Evolutionary conservation across 805 yeast species (phyloP).

Genomic region (Candida verbasci): DNA sequence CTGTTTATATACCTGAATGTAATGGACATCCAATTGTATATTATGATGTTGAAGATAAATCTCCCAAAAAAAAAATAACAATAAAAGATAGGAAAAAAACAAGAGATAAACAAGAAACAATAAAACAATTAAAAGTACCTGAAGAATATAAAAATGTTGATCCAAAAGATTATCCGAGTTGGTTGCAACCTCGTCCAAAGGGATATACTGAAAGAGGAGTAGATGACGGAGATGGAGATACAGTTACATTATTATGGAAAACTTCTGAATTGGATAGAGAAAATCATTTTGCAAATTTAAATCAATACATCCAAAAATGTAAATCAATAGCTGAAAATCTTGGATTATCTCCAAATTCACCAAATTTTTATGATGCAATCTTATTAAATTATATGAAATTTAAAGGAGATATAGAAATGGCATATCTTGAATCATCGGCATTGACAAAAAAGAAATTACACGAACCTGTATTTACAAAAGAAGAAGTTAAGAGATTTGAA

Average conservation of each 20-base stretch:
- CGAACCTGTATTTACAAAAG: conserved; percentile 71
- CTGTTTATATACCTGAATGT: conserved; percentile 62
- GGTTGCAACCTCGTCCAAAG: conserved; percentile 75
- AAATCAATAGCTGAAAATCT: conserved; percentile 53
- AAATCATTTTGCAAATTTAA: conserved; percentile 36
- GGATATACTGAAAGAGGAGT: conserved; percentile 86
- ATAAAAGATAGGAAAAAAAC: conserved; percentile 9
- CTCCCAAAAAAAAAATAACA: conserved; percentile 8
- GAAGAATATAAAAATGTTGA: conserved; percentile 36
- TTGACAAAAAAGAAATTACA: conserved; percentile 56
- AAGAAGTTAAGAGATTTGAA: conserved; percentile 68
- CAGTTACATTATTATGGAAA: conserved; percentile 66
- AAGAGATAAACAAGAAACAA: conserved; percentile 13
- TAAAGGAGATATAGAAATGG: conserved; percentile 46
- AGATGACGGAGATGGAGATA: conserved; percentile 48
- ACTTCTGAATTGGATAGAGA: conserved; percentile 28
- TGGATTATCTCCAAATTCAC: conserved; percentile 56
- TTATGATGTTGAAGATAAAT: conserved; percentile 41
- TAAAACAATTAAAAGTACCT: conserved; percentile 41
- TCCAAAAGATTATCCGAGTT: conserved; percentile 54
- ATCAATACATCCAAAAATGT: conserved; percentile 52
- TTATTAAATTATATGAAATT: conserved; percentile 49
- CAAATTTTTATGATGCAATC: conserved; percentile 79
- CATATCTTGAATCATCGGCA: conserved; percentile 41
- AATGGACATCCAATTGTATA: conserved; percentile 57